Evolutionary conservation across 177 flowering plant genomes (phyloP), one percentile per base, ranked within the genome.

Genomic region (Tripterygium wilfordii): DNA sequence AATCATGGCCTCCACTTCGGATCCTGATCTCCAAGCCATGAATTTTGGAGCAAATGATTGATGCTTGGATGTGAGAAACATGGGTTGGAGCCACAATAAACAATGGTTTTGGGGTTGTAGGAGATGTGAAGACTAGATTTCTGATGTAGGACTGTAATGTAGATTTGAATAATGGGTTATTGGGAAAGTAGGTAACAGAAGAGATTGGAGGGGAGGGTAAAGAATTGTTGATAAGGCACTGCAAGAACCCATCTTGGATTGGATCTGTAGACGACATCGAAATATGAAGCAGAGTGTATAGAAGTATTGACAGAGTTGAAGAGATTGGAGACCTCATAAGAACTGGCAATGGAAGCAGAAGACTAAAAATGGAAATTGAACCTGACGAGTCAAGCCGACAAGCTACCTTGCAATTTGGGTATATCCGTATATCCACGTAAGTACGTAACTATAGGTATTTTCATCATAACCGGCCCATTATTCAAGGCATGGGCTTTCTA

Each of bases 1-100:
- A 60, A 44, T 61, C 65, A 30, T 62, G 61, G 33, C 68, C 57
- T 2, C 62, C 62, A 20, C 62, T 57, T 2, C 49, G 62, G 24
- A 50, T 50, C 15, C 37, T 49, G 43, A 57, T 22, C 10, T 33
- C 54, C 0, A 49, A 23, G 3, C 49, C 49, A 2, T 46, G 42
- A 1, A 13, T 36, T 15, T 13, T 43, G 56, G 36, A 14, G 33
- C 53, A 60, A 12, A 60, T 21, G 0, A 48, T 10, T 14, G 46
- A 27, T 17, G 51, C 58, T 19, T 10, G 19, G 41, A 37, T 37
- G 20, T 37, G 41, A 19, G 36, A 23, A 22, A 52, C 48, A 32
- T 52, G 56, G 28, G 56, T 37, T 3, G 69, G 69, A 14, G 69
- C 48, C 4, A 64, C 23, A 25, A 64, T 45, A 27, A 64, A 8